Evolutionary conservation across 768 basidiomycete species (phyloP), one percentile per base, ranked within the genome.

Genomic region (Tricholoma sp.): DNA sequence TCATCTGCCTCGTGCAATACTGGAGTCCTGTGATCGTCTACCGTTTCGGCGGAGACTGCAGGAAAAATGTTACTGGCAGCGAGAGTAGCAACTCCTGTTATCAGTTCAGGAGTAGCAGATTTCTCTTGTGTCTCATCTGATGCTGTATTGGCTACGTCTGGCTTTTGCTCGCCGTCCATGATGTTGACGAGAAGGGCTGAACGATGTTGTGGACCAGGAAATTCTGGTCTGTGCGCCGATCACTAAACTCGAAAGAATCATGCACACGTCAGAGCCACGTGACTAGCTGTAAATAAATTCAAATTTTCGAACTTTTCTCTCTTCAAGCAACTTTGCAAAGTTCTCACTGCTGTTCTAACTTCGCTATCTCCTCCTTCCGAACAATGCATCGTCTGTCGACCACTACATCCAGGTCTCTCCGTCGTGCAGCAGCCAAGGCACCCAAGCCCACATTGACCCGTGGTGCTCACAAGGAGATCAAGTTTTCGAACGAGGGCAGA

Each of bases 401-500:
- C 66, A 76, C 82, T 53, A 88, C 90, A 29, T 80, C 87, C 12
- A 73, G 80, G 65, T 80, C 85, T 63, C 77, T 87, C 66, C 88
- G 86, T 61, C 84, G 86, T 65, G 83, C 80, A 52, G 85, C 85
- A 33, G 72, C 78, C 47, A 83, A 81, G 66, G 77, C 80, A 24
- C 71, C 76, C 11, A 79, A 79, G 66, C 80, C 84, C 57, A 62
- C 79, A 10, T 65, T 84, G 20, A 70, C 75, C 29, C 86, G 91
- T 56, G 86, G 88, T 58, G 89, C 85, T 15, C 91, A 95, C 83
- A 97, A 97, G 82, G 94, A 97, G 72, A 91, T 98, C 72, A 88
- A 89, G 76, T 98, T 98, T 76, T 90, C 89, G 68, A 95, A 98
- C 72, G 93, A 94, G 63, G 94, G 94, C 63, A 84, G 95, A 61